Percentiles rank a stretch among this genome's conserved stretches.
Evolutionary conservation across 73 alveolate species (phyloP).

Genomic region (Tetrahymena elliotti): DNA sequence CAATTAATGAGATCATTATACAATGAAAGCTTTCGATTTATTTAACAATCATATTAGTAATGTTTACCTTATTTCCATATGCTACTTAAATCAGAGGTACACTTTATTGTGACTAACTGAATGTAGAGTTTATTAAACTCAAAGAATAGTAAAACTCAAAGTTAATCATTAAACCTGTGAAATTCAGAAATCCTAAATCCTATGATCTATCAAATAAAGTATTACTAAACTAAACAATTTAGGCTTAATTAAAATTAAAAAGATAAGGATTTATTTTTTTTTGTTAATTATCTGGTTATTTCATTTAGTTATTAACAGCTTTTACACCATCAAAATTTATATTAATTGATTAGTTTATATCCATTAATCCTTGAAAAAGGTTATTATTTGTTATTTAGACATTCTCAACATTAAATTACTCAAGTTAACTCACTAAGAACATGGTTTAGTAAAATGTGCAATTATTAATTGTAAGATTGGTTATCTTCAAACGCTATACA

Average conservation of each 20-base stretch:
- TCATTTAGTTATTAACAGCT: background rate
- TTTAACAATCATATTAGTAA: background rate
- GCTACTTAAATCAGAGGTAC: background rate
- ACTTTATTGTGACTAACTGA: background rate
- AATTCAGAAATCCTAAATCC: background rate
- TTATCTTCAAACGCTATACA: background rate
- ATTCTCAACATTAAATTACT: background rate
- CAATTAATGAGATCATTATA: background rate
- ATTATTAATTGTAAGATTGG: background rate
- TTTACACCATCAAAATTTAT: background rate
- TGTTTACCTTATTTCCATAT: background rate
- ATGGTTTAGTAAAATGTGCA: background rate
- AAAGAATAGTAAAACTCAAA: background rate
- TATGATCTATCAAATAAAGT: background rate
- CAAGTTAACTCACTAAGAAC: background rate
- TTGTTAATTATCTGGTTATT: background rate
- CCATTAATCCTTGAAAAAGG: background rate
- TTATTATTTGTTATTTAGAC: background rate
- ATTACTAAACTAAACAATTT: background rate
- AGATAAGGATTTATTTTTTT: background rate
- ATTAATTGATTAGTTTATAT: background rate
- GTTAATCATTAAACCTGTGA: background rate
- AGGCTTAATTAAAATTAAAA: background rate
- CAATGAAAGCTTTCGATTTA: background rate
- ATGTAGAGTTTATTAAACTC: background rate